Percentiles rank a stretch among this genome's conserved stretches.
Evolutionary conservation across 345 rosid genomes (phyloP).

Genomic region (Moricandia moricandioides): DNA sequence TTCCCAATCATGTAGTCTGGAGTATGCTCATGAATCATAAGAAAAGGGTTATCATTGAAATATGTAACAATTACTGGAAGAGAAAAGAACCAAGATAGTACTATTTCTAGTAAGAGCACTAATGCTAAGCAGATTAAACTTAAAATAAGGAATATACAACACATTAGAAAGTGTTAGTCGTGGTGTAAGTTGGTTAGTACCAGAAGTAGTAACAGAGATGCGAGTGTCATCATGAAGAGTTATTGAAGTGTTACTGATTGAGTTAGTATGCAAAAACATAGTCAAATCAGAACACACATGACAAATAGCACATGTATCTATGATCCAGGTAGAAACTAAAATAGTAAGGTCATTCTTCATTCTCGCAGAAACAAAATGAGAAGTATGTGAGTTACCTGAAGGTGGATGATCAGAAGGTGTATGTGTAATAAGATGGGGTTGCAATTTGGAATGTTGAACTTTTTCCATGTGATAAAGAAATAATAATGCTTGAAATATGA

Average conservation of each 20-base stretch:
- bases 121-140: background rate
- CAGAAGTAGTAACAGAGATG: background rate
- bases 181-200: background rate
- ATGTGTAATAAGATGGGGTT: too few species aligned
- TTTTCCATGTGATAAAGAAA: too few species aligned
- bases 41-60: background rate
- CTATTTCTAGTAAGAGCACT: background rate
- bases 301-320: background rate
- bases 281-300: background rate
- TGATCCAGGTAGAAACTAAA: too few species aligned
- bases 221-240: background rate
- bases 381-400: too few species aligned
- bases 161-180: background rate
- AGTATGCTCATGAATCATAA: background rate
- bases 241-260: background rate
- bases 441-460: too few species aligned
- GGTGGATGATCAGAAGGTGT: too few species aligned
- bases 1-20: background rate
- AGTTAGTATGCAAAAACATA: background rate
- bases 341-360: too few species aligned
- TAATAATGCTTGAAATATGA: too few species aligned
- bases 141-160: background rate
- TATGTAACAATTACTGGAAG: background rate
- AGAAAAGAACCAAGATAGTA: too few species aligned
- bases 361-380: too few species aligned